phyloP scores from a whole-genome alignment of 768 basidiomycete genomes.

The Russula brevipes region DNA sequence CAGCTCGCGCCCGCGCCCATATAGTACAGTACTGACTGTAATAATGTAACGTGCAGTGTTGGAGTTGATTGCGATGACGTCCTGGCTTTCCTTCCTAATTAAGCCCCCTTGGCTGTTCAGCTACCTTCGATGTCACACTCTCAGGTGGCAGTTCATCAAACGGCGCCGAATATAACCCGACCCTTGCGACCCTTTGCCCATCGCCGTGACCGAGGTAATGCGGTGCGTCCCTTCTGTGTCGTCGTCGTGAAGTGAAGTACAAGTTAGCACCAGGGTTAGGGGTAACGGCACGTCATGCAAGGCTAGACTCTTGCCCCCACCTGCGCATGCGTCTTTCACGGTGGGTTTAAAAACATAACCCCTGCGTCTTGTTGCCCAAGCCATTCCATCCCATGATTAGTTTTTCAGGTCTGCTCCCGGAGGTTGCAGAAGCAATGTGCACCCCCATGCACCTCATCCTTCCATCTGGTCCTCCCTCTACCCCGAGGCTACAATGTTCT shows the following conservation, averaged over 20 bases:
- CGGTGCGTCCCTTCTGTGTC: too few species aligned
- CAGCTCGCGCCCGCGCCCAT: background rate
- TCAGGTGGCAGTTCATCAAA: background rate
- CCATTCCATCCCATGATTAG: slow-evolving; percentile 53
- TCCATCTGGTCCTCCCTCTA: slow-evolving; percentile 30
- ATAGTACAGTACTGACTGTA: background rate
- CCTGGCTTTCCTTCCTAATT: background rate
- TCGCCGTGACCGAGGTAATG: background rate
- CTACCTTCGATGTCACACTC: background rate
- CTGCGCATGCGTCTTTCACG: background rate
- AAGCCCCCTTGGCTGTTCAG: too few species aligned
- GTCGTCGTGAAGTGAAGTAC: too few species aligned
- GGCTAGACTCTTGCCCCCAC: slow-evolving; percentile 14
- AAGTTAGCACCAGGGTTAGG: slow-evolving; percentile 19
- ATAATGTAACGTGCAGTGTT: background rate
- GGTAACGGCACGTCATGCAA: slow-evolving; percentile 10
- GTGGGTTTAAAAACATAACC: slow-evolving; percentile 14
- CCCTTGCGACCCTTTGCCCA: background rate
- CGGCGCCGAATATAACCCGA: background rate
- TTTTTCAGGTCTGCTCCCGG: slow-evolving; percentile 67
- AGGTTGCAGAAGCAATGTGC: slow-evolving; percentile 80
- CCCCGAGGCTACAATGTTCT: slow-evolving; percentile 23
- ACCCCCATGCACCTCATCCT: slow-evolving; percentile 78
- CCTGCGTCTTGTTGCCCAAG: slow-evolving; percentile 7
- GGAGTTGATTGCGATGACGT: background rate